A percentile compares a stretch with the other conserved stretches of the same genome.
Evolutionary conservation across 768 basidiomycete species (phyloP).

Genomic region (Boletus vermiculosoides): DNA sequence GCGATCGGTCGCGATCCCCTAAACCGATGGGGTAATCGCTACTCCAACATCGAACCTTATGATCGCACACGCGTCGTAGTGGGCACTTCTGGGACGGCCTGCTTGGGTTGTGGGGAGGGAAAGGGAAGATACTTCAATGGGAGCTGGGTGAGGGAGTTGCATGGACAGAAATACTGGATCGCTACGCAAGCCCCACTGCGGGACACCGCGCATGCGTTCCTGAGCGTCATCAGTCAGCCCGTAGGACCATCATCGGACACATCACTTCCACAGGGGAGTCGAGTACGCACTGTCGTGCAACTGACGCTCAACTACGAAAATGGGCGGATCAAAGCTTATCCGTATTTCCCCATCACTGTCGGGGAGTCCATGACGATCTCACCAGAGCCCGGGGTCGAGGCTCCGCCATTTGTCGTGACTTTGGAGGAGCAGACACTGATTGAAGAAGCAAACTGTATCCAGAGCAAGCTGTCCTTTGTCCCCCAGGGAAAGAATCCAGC

Average conservation of each 20-base stretch:
- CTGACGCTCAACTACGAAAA: constrained; percentile 72
- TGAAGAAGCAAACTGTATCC: constrained; percentile 57
- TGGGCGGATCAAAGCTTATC: constrained; percentile 69
- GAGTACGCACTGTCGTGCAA: constrained; percentile 76
- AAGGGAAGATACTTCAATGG: constrained; percentile 72
- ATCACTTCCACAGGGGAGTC: constrained; percentile 35
- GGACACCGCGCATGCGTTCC: constrained; percentile 69
- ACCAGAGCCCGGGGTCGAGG: constrained; percentile 44
- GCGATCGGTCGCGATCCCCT: constrained; percentile 43
- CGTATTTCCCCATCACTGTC: constrained; percentile 66
- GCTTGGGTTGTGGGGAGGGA: constrained; percentile 22
- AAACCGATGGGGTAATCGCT: constrained; percentile 61
- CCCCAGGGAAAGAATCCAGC: constrained; percentile 32
- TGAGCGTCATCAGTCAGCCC: constrained; percentile 63
- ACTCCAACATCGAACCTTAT: constrained; percentile 72
- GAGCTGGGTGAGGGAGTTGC: constrained; percentile 77
- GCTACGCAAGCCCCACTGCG: constrained; percentile 81
- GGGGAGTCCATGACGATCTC: constrained; percentile 50
- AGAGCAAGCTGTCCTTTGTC: constrained; percentile 57
- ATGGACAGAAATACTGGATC: constrained; percentile 79
- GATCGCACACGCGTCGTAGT: constrained; percentile 77
- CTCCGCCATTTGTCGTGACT: constrained; percentile 55
- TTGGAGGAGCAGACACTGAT: constrained; percentile 47
- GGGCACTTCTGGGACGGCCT: constrained; percentile 23
- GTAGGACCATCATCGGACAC: constrained; percentile 34